Evolutionary conservation across 2,329 filamentous ascomycete genomes (phyloP).

Genomic region (Stromatinia cepivora): DNA sequence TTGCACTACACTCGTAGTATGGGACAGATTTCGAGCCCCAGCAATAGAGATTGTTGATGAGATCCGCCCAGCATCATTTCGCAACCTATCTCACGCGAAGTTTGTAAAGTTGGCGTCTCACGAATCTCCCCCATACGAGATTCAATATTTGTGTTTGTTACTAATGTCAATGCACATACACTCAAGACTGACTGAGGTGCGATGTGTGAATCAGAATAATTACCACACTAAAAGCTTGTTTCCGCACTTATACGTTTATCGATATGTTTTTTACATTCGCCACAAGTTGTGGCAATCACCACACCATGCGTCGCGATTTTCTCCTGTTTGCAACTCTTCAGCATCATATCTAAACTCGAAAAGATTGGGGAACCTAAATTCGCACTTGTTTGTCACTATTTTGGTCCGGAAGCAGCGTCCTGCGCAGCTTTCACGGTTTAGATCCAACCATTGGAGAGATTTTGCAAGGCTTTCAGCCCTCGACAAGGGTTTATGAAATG

Average conservation of each 20-base stretch:
- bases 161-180: slow-evolving; percentile 6
- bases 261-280: background rate
- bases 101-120: background rate
- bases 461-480: slow-evolving; percentile 15
- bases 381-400: background rate
- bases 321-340: slow-evolving; percentile 4
- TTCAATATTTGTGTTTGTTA: background rate
- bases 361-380: background rate
- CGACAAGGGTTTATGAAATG: slow-evolving; percentile 10
- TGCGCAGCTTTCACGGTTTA: slow-evolving; percentile 3
- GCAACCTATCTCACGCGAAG: background rate
- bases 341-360: background rate
- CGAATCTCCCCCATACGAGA: slow-evolving; percentile 6
- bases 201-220: background rate
- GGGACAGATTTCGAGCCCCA: slow-evolving; percentile 9
- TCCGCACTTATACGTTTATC: background rate
- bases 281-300: slow-evolving; percentile 2
- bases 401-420: slow-evolving; percentile 1
- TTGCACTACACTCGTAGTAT: slow-evolving; percentile 2
- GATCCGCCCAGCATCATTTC: slow-evolving; percentile 13
- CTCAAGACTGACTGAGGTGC: background rate
- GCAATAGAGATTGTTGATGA: background rate
- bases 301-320: background rate
- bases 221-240: background rate
- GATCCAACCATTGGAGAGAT: slow-evolving; percentile 4